phyloP scores from a whole-genome alignment of 2,329 filamentous ascomycete species.

The Botrytis pseudocinerea region DNA sequence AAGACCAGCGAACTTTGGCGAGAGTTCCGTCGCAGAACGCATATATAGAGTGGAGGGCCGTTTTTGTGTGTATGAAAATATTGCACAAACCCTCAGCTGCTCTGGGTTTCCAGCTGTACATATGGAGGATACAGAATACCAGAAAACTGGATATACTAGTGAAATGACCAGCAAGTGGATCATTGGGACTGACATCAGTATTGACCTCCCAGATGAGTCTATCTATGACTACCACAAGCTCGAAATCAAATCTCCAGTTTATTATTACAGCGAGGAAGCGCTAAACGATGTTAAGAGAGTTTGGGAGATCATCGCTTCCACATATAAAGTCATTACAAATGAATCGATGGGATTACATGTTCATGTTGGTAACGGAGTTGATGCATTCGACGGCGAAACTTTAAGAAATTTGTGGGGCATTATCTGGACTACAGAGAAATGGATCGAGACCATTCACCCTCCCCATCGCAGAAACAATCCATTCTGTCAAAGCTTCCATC shows the following conservation, averaged over 20 bases:
- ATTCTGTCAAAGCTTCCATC: constrained; percentile 10
- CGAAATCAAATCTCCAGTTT: constrained; percentile 17
- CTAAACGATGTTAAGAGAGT: constrained; percentile 1
- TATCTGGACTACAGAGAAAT: constrained; percentile 37
- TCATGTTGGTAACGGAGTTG: constrained; percentile 40
- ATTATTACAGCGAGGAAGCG: constrained; percentile 13
- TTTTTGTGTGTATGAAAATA: constrained; percentile 5
- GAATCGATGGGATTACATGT: constrained; percentile 38
- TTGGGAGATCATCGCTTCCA: constrained; percentile 23
- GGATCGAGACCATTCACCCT: constrained; percentile 37
- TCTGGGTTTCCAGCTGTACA: constrained; percentile 9
- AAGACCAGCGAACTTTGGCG: background rate
- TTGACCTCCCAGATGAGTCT: background rate
- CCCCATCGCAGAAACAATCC: background rate
- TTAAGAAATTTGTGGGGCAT: constrained; percentile 38
- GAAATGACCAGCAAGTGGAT: constrained; percentile 11
- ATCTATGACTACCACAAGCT: constrained; percentile 14
- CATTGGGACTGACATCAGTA: constrained; percentile 6
- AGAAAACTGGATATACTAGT: background rate
- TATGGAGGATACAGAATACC: background rate
- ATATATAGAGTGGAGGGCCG: background rate
- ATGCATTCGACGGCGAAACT: constrained; percentile 32
- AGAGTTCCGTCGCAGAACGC: background rate
- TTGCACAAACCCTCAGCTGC: background rate
- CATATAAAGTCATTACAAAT: constrained; percentile 33